Conservation (phyloP, 192 early-diverging fungal genomes). For the Coemansia sp. region DNA sequence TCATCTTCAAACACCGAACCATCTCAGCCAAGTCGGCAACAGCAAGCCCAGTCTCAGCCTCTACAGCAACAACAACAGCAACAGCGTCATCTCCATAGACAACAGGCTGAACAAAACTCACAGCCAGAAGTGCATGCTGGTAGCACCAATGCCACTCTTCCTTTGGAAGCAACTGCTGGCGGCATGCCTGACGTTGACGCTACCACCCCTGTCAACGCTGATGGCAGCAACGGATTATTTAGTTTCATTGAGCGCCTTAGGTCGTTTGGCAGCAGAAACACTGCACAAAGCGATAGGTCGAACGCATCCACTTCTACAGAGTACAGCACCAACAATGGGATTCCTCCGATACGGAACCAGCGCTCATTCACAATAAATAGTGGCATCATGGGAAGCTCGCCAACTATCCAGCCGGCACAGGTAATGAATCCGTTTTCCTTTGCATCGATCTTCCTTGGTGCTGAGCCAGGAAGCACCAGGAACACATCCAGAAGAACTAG, state of each 20-base stretch:
- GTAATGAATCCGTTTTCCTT: constrained; percentile 32
- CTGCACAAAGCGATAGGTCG: constrained; percentile 36
- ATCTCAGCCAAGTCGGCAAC: neutral
- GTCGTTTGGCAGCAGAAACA: constrained; percentile 19
- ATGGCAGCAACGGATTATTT: constrained; percentile 6
- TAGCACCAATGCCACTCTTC: neutral
- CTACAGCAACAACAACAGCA: constrained; percentile 1
- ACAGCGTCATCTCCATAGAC: neutral
- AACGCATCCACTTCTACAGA: constrained; percentile 41
- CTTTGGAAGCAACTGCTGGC: neutral
- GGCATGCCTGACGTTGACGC: neutral
- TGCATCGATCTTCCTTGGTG: constrained; percentile 25
- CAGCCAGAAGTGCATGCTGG: neutral
- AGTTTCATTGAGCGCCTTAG: constrained; percentile 17
- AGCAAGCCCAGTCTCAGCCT: neutral
- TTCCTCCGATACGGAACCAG: neutral
- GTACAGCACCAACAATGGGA: constrained; percentile 20
- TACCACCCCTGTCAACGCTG: neutral
- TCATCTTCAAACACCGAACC: neutral
- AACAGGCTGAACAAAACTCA: neutral
- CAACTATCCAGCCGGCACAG: constrained; percentile 4
- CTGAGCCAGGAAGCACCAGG: constrained; percentile 29
- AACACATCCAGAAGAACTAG: constrained; percentile 23
- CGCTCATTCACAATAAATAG: constrained; percentile 1
- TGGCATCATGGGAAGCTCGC: neutral